Base-by-base conservation (phyloP, 2,329 filamentous ascomycete species). In the Aspergillus novofumigatus region DNA sequence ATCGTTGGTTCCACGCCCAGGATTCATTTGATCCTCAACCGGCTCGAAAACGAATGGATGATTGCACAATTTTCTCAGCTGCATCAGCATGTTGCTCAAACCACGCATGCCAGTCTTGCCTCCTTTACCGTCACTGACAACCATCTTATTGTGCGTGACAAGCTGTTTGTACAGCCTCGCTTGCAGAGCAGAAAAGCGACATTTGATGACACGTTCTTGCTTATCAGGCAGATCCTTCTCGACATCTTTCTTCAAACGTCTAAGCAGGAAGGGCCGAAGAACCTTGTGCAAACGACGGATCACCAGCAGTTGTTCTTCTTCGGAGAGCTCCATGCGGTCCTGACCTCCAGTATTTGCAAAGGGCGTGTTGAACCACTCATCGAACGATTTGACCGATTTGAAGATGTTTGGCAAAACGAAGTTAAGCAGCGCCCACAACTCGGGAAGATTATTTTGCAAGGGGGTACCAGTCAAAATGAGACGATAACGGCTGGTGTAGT, bases 61-160 rank as follows among this genome's bases (percentile, higher is more conserved):
- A 74, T 99, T 99, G 80, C 94, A 99, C 52, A 99, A 87, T 78
- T 99, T 99, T 71, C 94, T 89, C 70, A 99, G 80, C 78, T 99
- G 94, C 94, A 99, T 99, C 60, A 99, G 91, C 92, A 99, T 99
- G 78, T 99, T 99, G 82, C 93, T 97, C 61, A 99, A 80, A 73
- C 94, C 94, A 71, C 92, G 91, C 77, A 95, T 89, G 65, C 90
- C 90, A 49, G 91, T 92, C 85, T 96, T 97, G 69, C 92, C 92
- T 61, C 92, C 92, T 78, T 96, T 96, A 69, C 91, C 92, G 71
- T 97, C 93, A 74, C 91, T 92, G 68, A 99, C 92, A 66, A 91
- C 87, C 71, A 99, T 87, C 74, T 90, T 93, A 78, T 97, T 96
- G 78, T 96, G 91, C 1, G 89, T 96, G 59, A 96, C 89, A 81